These are phyloP conservation scores for Malassezia pachydermatis DNA, from an alignment of 1,284 basidiomycete species.

Conservation along the genomic window DNA sequence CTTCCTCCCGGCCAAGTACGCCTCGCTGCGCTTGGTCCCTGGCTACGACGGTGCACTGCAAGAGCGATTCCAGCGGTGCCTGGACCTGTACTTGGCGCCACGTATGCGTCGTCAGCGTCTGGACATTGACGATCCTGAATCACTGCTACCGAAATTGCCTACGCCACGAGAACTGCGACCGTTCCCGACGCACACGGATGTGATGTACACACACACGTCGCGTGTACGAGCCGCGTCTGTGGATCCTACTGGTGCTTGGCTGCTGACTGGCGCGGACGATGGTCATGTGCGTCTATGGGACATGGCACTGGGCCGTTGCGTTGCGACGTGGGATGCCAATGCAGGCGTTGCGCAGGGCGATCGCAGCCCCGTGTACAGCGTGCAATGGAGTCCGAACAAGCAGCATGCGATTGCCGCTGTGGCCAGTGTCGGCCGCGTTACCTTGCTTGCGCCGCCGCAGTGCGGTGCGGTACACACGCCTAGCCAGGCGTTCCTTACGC, in stretches of 20 bases:
- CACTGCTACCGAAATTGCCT: conserved; percentile 88
- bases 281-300: conserved; percentile 87
- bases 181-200: conserved; percentile 76
- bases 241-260: conserved; percentile 84
- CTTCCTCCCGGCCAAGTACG: conserved; percentile 79
- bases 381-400: conserved; percentile 86
- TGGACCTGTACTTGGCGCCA: conserved; percentile 94
- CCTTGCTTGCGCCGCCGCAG: conserved; percentile 66
- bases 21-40: conserved; percentile 75
- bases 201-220: conserved; percentile 61
- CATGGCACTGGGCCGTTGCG: conserved; percentile 76
- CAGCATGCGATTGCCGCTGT: conserved; percentile 74
- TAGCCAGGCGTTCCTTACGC: conserved; percentile 27
- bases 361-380: conserved; percentile 58
- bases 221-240: conserved; percentile 68
- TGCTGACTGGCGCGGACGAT: conserved; percentile 79
- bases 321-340: conserved; percentile 72
- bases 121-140: conserved; percentile 57
- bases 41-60: conserved; percentile 86
- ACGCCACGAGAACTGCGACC: conserved; percentile 81
- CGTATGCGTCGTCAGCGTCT: conserved; percentile 55
- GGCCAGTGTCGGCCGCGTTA: conserved; percentile 62
- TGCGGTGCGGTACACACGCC: conserved; percentile 35
- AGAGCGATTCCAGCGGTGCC: conserved; percentile 83
- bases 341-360: conserved; percentile 29